Percentiles rank a stretch among this genome's conserved stretches.
These are phyloP conservation scores for Acanthamoeba healyi DNA, from an alignment of 208 protist genomes.

Conservation along the genomic window DNA sequence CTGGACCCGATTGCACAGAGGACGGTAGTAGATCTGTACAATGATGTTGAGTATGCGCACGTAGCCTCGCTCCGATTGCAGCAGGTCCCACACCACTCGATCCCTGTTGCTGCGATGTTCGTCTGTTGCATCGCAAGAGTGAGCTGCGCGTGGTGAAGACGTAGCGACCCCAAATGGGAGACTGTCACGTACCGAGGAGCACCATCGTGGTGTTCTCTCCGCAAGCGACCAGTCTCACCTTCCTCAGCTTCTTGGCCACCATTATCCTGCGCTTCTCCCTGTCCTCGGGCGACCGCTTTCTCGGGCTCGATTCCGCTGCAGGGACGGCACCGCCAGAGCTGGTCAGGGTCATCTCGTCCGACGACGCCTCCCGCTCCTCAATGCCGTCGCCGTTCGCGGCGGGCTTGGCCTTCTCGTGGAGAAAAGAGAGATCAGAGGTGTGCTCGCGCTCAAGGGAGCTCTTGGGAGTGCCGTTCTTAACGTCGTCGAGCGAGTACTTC, in stretches of 20 bases:
- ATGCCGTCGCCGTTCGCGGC: background rate
- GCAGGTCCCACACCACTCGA: slow-evolving; percentile 24
- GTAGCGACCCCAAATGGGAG: background rate
- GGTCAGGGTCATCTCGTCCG: background rate
- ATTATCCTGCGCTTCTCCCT: background rate
- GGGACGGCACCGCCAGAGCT: slow-evolving; percentile 1
- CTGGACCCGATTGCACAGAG: background rate
- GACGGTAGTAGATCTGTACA: slow-evolving; percentile 30
- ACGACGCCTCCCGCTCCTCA: background rate
- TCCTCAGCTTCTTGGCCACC: background rate
- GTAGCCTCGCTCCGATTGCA: slow-evolving; percentile 46
- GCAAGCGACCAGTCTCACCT: slow-evolving; percentile 16
- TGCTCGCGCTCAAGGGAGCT: background rate
- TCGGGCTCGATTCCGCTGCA: background rate
- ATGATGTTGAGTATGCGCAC: slow-evolving; percentile 67
- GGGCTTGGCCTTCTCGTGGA: slow-evolving; percentile 2
- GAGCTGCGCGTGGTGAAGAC: background rate
- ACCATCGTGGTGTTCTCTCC: slow-evolving; percentile 44
- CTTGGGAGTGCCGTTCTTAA: background rate
- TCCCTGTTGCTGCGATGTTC: slow-evolving; percentile 31
- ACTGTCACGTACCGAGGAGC: background rate
- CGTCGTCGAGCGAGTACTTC: slow-evolving; percentile 28
- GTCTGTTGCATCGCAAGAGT: background rate
- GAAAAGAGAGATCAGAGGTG: slow-evolving; percentile 33
- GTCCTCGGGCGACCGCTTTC: background rate